Percentiles rank a stretch among this genome's conserved stretches.
phyloP scores from a whole-genome alignment of 2,329 filamentous ascomycete species.

The Aureobasidium sp. region DNA sequence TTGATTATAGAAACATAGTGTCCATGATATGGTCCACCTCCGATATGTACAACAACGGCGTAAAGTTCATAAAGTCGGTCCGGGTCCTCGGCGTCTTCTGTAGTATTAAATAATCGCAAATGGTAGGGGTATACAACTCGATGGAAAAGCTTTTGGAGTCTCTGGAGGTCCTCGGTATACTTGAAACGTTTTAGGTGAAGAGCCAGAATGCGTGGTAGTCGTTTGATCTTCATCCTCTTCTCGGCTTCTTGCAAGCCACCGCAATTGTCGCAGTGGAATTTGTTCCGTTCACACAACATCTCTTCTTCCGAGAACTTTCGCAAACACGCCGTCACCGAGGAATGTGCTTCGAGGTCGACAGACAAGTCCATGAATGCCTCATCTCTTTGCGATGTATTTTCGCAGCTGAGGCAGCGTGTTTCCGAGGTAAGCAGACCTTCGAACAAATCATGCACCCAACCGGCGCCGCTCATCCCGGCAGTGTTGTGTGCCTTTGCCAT shows the following conservation, averaged over 20 bases:
- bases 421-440: conserved; percentile 92
- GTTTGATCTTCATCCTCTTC: conserved; percentile 99
- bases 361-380: conserved; percentile 94
- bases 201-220: conserved; percentile 81
- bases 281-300: conserved; percentile 97
- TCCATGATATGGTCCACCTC: conserved; percentile 91
- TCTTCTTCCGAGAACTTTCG: conserved; percentile 96
- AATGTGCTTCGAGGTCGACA: conserved; percentile 90
- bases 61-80: conserved; percentile 95
- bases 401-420: conserved; percentile 92
- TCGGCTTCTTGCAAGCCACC: conserved; percentile 95
- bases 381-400: conserved; percentile 89
- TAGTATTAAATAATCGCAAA: conserved; percentile 93
- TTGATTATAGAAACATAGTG: conserved; percentile 98
- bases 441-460: conserved; percentile 97
- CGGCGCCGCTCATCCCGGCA: conserved; percentile 30
- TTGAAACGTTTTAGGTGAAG: conserved; percentile 96
- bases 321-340: conserved; percentile 90
- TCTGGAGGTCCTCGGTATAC: conserved; percentile 91
- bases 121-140: conserved; percentile 96
- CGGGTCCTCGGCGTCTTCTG: conserved; percentile 86
- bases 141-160: conserved; percentile 93
- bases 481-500: conserved; percentile 21
- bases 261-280: conserved; percentile 97
- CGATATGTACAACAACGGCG: conserved; percentile 94